Evolutionary conservation across 2,329 filamentous ascomycete species (phyloP).

Genomic region (Furcasterigmium furcatum): DNA sequence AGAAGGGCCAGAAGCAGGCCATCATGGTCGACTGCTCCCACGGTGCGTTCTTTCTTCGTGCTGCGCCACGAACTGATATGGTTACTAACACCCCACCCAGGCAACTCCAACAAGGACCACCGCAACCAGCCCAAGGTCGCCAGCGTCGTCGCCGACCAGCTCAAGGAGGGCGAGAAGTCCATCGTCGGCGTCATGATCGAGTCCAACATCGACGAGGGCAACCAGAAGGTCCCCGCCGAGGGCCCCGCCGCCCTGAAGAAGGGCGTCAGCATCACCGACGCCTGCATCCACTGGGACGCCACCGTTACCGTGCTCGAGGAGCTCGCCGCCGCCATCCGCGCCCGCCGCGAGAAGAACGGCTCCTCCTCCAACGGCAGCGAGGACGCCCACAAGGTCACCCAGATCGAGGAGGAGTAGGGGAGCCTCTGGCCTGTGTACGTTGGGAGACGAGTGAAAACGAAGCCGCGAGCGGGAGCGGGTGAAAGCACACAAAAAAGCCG

Average conservation of each 20-base stretch:
- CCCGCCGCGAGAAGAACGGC: conserved; percentile 58
- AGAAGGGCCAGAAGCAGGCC: conserved; percentile 81
- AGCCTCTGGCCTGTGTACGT: neutral
- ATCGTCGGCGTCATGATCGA: conserved; percentile 99
- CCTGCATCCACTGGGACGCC: conserved; percentile 90
- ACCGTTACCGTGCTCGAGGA: conserved; percentile 81
- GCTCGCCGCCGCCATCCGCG: conserved; percentile 78
- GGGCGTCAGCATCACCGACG: conserved; percentile 92
- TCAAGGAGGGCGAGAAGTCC: conserved; percentile 79
- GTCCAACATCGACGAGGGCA: conserved; percentile 90
- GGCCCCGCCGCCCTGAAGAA: conserved; percentile 77
- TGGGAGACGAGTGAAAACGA: neutral
- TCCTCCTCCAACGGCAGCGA: conserved; percentile 25
- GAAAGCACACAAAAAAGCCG: neutral
- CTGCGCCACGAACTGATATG: no score
- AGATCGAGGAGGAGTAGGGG: conserved; percentile 47
- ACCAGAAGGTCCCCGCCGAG: conserved; percentile 83
- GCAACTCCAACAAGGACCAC: conserved; percentile 97
- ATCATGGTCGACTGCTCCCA: conserved; percentile 99
- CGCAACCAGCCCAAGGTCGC: conserved; percentile 96
- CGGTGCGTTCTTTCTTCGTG: conserved; percentile 49
- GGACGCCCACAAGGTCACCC: conserved; percentile 36
- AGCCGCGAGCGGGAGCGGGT: neutral
- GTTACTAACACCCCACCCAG: conserved; percentile 33
- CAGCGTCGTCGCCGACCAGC: conserved; percentile 75